phyloP scores from a whole-genome alignment of 1,284 basidiomycete species.

The Ganoderma lingzhi region DNA sequence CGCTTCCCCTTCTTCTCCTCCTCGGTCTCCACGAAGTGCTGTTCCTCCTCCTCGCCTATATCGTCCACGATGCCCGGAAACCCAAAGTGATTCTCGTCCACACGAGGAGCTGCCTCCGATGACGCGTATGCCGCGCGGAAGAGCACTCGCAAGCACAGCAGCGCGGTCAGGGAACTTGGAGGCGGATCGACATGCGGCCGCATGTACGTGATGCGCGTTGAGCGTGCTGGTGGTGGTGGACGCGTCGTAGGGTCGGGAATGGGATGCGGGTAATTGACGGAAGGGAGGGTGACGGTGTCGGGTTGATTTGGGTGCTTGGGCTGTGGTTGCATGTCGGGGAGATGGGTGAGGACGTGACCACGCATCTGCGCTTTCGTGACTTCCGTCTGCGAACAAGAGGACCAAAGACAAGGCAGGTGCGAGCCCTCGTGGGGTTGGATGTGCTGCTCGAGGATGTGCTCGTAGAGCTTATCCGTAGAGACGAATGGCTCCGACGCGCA shows the following conservation, averaged over 20 bases:
- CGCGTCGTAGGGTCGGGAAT: slow-evolving; percentile 66
- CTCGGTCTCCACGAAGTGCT: slow-evolving; percentile 45
- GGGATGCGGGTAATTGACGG: slow-evolving; percentile 60
- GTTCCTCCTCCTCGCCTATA: slow-evolving; percentile 58
- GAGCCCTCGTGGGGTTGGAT: slow-evolving; percentile 52
- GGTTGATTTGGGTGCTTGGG: slow-evolving; percentile 71
- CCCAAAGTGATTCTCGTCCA: slow-evolving; percentile 82
- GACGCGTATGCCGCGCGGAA: slow-evolving; percentile 80
- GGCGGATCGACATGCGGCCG: slow-evolving; percentile 70
- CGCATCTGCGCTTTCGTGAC: slow-evolving; percentile 60
- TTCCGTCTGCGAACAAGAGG: slow-evolving; percentile 59
- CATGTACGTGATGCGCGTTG: slow-evolving; percentile 62
- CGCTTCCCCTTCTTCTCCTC: slow-evolving; percentile 70
- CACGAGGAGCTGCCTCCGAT: slow-evolving; percentile 71
- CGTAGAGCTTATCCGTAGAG: slow-evolving; percentile 67
- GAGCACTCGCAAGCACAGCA: slow-evolving; percentile 78
- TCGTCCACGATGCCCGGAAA: slow-evolving; percentile 81
- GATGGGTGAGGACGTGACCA: slow-evolving; percentile 76
- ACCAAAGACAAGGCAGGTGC: slow-evolving; percentile 69
- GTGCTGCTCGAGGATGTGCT: slow-evolving; percentile 67
- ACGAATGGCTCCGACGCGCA: slow-evolving; percentile 58
- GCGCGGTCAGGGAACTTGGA: slow-evolving; percentile 74
- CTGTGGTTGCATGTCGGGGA: slow-evolving; percentile 61
- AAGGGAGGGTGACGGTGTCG: slow-evolving; percentile 70
- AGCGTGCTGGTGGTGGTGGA: slow-evolving; percentile 67